These are phyloP conservation scores for Alnus rubra DNA, from an alignment of 306 rosid genomes.

Conservation along the genomic window DNA sequence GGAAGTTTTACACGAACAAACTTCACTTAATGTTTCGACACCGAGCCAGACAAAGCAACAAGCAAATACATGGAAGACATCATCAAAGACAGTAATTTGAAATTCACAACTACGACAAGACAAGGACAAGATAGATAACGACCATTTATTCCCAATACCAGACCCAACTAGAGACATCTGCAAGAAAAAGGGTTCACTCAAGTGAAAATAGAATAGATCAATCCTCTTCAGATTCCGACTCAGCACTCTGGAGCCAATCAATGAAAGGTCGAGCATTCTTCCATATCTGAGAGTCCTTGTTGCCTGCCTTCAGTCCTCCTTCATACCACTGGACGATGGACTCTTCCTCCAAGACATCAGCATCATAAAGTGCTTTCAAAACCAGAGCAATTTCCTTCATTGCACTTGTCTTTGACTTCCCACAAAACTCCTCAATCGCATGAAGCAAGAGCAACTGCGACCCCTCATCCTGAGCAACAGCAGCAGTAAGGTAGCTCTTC, in stretches of 20 bases:
- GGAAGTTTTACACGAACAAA: neutral
- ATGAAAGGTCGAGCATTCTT: conserved; percentile 56
- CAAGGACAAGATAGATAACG: neutral
- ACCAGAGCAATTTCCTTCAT: conserved; percentile 58
- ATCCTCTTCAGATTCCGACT: conserved; percentile 65
- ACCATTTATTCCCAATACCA: conserved; percentile 33
- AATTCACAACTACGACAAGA: conserved; percentile 11
- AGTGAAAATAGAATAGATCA: neutral
- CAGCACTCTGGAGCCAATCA: conserved; percentile 68
- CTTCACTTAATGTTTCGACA: neutral
- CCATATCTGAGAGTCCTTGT: conserved; percentile 53
- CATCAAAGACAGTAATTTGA: neutral
- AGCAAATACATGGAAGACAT: neutral
- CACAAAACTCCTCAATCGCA: conserved; percentile 47
- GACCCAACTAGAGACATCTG: neutral
- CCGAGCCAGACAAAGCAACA: neutral
- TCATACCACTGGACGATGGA: conserved; percentile 52
- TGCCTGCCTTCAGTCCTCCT: conserved; percentile 43
- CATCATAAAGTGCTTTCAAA: conserved; percentile 59
- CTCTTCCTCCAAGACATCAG: conserved; percentile 60
- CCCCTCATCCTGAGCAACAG: conserved; percentile 43
- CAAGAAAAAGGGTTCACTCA: conserved; percentile 6
- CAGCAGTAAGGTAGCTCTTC: conserved; percentile 46
- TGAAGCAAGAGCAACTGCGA: conserved; percentile 39
- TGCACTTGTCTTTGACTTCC: conserved; percentile 34